phyloP scores from a whole-genome alignment of 371 early-diverging fungal species.

The Vittaforma corneae region DNA sequence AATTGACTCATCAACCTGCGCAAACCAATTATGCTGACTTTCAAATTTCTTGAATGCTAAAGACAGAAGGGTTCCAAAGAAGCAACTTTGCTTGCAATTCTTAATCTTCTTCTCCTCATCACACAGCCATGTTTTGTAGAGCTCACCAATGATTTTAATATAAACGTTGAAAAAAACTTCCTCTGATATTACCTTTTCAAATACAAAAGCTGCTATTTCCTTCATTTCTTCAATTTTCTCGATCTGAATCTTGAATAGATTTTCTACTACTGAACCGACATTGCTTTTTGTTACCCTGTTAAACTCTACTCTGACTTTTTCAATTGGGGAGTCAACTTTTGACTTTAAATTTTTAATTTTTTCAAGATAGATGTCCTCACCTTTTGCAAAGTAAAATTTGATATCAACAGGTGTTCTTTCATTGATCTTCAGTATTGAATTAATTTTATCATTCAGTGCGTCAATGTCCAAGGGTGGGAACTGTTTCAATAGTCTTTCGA shows the following conservation, averaged over 20 bases:
- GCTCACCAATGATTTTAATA: conserved; percentile 23
- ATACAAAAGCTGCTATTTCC: conserved; percentile 37
- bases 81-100: conserved; percentile 35
- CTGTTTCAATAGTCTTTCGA: background rate
- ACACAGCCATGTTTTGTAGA: conserved; percentile 38
- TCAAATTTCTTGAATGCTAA: conserved; percentile 19
- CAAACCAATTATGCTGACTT: conserved; percentile 25
- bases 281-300: conserved; percentile 36
- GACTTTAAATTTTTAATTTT: conserved; percentile 9
- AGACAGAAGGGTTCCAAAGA: conserved; percentile 44
- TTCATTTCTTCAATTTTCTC: conserved; percentile 39
- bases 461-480: background rate
- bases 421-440: conserved; percentile 12
- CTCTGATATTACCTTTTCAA: conserved; percentile 44
- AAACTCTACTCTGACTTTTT: conserved; percentile 31
- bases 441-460: conserved; percentile 1
- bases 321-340: conserved; percentile 29
- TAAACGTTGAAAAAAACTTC: conserved; percentile 28
- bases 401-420: conserved; percentile 16
- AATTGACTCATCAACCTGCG: background rate
- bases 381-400: conserved; percentile 3
- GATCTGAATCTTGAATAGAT: conserved; percentile 21
- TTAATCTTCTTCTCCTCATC: conserved; percentile 31
- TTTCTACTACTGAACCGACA: conserved; percentile 7
- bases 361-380: background rate